Base-by-base conservation (phyloP, 768 basidiomycete species). In the Pleurotus pulmonarius region DNA sequence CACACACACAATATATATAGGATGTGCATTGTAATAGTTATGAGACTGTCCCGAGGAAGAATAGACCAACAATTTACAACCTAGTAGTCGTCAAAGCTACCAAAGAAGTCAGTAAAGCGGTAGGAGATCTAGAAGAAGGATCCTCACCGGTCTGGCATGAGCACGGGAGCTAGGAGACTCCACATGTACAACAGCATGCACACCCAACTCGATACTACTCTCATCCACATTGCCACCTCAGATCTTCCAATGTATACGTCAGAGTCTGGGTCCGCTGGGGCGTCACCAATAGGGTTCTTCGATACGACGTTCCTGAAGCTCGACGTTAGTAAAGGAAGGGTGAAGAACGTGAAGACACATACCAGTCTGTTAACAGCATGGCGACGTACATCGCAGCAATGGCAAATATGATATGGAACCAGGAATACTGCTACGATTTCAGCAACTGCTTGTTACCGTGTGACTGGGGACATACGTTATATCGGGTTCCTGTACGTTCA, bases 161-260 rank as follows among this genome's bases (percentile, higher is more conserved):
- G 49, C 40, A 92, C 87, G 0, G 95, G 95, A 6, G 92, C 95
- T 49, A 96, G 63, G 29, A 96, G 72, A 63, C 89, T 94, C 93
- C 92, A 94, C 26, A 82, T 83, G 65, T 92, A 96, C 58, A 94
- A 70, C 41, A 87, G 56, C 72, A 93, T 87, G 69, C 93, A 98
- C 22, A 96, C 81, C 96, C 96, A 99, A 60, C 91, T 91, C 26
- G 92, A 94, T 46, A 98, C 90, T 29, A 98, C 83, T 3, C 97
- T 79, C 92, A 98, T 98, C 97, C 97, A 99, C 96, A 99, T 98
- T 3, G 97, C 94, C 7, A 90, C 88, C 68, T 94, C 92, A 4
- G 93, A 95, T 38, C 94, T 86, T 15, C 97, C 97, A 47, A 98
- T 98, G 69, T 93, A 92, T 39, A 98, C 87, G 59, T 89, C 84